These are phyloP conservation scores for Xylariaceae sp. DNA, from an alignment of 2,329 filamentous ascomycete species.

Conservation along the genomic window DNA sequence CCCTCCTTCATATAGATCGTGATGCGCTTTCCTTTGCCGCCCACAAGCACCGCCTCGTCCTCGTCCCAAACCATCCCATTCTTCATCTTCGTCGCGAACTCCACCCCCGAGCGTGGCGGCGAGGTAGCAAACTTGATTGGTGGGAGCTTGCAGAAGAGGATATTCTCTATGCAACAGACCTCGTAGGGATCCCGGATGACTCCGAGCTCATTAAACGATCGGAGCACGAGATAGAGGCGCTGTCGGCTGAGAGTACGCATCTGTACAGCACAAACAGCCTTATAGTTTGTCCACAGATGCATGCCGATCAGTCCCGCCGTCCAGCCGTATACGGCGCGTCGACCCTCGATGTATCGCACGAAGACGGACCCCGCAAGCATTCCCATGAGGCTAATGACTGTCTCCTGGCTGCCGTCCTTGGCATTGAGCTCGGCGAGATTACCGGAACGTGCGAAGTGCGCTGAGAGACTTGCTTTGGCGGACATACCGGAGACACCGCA, in stretches of 20 bases:
- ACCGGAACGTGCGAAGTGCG: conserved; percentile 82
- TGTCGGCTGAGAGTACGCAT: conserved; percentile 85
- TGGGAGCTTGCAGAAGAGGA: conserved; percentile 53
- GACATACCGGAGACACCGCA: conserved; percentile 90
- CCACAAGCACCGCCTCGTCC: conserved; percentile 60
- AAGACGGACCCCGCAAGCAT: conserved; percentile 81
- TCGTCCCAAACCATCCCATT: conserved; percentile 48
- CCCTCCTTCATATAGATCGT: conserved; percentile 63
- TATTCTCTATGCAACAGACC: conserved; percentile 60
- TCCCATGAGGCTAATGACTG: conserved; percentile 81
- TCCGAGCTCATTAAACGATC: conserved; percentile 48
- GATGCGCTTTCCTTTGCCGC: conserved; percentile 40
- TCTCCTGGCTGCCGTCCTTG: conserved; percentile 88
- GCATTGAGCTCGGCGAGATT: conserved; percentile 93
- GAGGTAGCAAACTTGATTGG: conserved; percentile 39
- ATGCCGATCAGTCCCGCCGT: conserved; percentile 68
- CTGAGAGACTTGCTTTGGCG: conserved; percentile 84
- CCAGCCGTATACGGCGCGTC: conserved; percentile 66
- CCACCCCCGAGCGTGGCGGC: conserved; percentile 18
- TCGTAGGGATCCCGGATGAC: conserved; percentile 59
- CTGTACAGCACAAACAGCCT: conserved; percentile 76
- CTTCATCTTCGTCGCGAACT: conserved; percentile 37
- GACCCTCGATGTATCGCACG: conserved; percentile 69
- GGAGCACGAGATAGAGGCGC: conserved; percentile 74
- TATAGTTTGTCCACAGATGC: conserved; percentile 82